Percentiles rank a stretch among this genome's conserved stretches.
phyloP scores from a whole-genome alignment of 495 filamentous ascomycete species.

The Ramalina peruviana region DNA sequence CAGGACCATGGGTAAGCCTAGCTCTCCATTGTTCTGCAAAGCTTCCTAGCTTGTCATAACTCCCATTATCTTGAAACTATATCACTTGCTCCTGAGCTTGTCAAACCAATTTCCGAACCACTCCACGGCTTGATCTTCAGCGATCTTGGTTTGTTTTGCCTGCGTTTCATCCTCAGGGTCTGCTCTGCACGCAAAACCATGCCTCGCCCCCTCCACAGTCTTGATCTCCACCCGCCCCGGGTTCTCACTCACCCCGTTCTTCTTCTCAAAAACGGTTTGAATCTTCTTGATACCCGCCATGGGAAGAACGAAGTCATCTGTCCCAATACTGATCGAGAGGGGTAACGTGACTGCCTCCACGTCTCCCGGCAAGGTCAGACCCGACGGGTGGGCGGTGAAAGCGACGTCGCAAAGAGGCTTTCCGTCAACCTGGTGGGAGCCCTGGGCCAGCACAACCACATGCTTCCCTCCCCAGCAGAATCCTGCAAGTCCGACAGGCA shows the following conservation, averaged over 20 bases:
- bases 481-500: slow-evolving; percentile 34
- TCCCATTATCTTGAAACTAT: no score
- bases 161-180: slow-evolving; percentile 29
- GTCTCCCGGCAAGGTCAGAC: slow-evolving; percentile 39
- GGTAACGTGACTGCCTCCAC: slow-evolving; percentile 38
- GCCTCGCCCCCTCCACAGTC: slow-evolving; percentile 42
- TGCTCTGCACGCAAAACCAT: slow-evolving; percentile 45
- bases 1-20: no score
- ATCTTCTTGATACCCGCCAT: slow-evolving; percentile 26
- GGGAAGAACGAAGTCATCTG: slow-evolving; percentile 33
- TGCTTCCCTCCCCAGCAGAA: slow-evolving; percentile 49
- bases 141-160: slow-evolving; percentile 27
- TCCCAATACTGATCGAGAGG: slow-evolving; percentile 40
- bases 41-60: no score
- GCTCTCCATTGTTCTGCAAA: no score
- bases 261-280: slow-evolving; percentile 28
- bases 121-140: slow-evolving; percentile 39
- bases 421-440: slow-evolving; percentile 13
- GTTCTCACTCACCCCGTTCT: slow-evolving; percentile 16
- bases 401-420: slow-evolving; percentile 34
- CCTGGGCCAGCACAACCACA: slow-evolving; percentile 27
- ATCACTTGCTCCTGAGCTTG: not conserved
- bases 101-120: slow-evolving; percentile 36
- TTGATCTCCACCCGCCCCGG: slow-evolving; percentile 18
- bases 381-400: slow-evolving; percentile 41